Evolutionary conservation across 768 basidiomycete species (phyloP).

Genomic region (Lentinus tigrinus): DNA sequence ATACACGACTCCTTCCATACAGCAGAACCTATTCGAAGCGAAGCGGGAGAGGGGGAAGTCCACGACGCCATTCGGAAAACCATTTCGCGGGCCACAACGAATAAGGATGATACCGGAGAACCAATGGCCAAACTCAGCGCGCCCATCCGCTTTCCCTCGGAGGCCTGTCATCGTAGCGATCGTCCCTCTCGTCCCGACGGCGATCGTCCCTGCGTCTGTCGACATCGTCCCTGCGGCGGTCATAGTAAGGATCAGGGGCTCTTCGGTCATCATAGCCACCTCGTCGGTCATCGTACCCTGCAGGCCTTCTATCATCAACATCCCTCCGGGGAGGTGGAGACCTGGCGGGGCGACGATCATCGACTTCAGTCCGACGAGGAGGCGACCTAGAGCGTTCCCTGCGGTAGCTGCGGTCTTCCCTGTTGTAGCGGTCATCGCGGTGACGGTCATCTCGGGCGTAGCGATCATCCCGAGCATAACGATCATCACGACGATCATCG

Average conservation of each 20-base stretch:
- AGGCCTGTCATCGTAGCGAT: conserved; percentile 74
- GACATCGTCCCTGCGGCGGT: conserved; percentile 79
- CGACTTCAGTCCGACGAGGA: conserved; percentile 60
- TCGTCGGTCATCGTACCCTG: conserved; percentile 91
- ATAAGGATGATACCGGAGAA: conserved; percentile 18
- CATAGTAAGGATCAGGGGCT: conserved; percentile 84
- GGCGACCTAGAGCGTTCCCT: conserved; percentile 86
- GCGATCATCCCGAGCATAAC: conserved; percentile 27
- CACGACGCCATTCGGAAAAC: conserved; percentile 24
- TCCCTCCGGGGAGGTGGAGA: conserved; percentile 81
- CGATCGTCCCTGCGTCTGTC: conserved; percentile 70
- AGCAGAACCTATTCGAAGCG: conserved; percentile 21
- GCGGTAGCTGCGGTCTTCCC: conserved; percentile 54
- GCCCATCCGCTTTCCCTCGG: conserved; percentile 56
- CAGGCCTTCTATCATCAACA: conserved; percentile 81
- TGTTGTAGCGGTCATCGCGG: conserved; percentile 56
- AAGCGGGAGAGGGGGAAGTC: conserved; percentile 20
- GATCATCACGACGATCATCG: conserved; percentile 50
- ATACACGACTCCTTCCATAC: conserved; percentile 25
- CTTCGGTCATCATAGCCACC: conserved; percentile 81
- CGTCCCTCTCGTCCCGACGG: conserved; percentile 84
- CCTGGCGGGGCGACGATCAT: conserved; percentile 79
- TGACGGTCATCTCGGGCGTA: conserved; percentile 42
- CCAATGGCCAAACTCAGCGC: conserved; percentile 24
- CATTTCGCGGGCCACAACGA: conserved; percentile 21